A percentile compares a stretch with the other conserved stretches of the same genome.
These are phyloP conservation scores for Aureobasidium pullulans DNA, from an alignment of 2,329 filamentous ascomycete genomes.

Conservation along the genomic window DNA sequence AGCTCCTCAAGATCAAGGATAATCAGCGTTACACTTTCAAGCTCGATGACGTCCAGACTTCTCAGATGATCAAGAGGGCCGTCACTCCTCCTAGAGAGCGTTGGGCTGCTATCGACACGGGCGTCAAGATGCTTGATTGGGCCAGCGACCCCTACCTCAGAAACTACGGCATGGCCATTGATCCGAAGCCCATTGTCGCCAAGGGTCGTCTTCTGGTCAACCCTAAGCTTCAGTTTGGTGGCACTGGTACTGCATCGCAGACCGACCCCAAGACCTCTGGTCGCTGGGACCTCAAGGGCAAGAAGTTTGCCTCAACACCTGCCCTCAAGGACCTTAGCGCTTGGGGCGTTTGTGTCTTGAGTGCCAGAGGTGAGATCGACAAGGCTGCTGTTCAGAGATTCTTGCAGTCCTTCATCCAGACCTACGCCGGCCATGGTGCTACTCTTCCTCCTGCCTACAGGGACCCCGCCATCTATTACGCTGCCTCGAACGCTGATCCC, in stretches of 20 bases:
- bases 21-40: slow-evolving; percentile 54
- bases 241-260: slow-evolving; percentile 23
- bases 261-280: slow-evolving; percentile 59
- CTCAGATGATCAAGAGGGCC: slow-evolving; percentile 87
- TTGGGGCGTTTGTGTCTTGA: slow-evolving; percentile 69
- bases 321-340: slow-evolving; percentile 47
- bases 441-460: slow-evolving; percentile 36
- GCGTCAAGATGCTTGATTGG: slow-evolving; percentile 63
- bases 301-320: slow-evolving; percentile 62
- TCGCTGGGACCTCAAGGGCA: slow-evolving; percentile 80
- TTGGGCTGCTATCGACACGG: slow-evolving; percentile 58
- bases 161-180: slow-evolving; percentile 68
- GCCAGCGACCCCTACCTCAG: slow-evolving; percentile 59
- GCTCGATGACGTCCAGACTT: slow-evolving; percentile 58
- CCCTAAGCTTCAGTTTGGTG: slow-evolving; percentile 63
- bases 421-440: slow-evolving; percentile 57
- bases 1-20: slow-evolving; percentile 44
- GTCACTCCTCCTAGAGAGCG: slow-evolving; percentile 68
- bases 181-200: slow-evolving; percentile 51
- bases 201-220: slow-evolving; percentile 64
- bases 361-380: slow-evolving; percentile 39
- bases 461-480: slow-evolving; percentile 34
- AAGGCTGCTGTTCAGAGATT: slow-evolving; percentile 44
- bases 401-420: slow-evolving; percentile 52
- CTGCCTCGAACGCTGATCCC: slow-evolving; percentile 21